Evolutionary conservation across 2,329 filamentous ascomycete genomes (phyloP), one percentile per base, ranked within the genome.

Genomic region (Trichoderma cornu-damae): DNA sequence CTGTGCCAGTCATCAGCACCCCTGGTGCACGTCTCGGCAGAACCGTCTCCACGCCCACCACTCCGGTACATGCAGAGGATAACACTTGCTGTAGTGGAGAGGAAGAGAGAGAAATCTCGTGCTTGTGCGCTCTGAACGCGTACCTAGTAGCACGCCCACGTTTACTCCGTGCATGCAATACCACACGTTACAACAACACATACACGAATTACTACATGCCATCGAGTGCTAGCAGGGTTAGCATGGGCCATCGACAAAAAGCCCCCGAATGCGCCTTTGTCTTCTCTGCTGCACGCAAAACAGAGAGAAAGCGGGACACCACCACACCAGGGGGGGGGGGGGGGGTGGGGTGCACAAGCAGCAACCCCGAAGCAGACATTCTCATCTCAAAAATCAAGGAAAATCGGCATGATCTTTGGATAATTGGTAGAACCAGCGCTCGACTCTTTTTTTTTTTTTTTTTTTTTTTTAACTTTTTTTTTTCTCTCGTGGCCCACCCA

Each of bases 21-120:
- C 59, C 59, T 58, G 56, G 48, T 35, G 51, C 52, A 37, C 52
- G 50, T 51, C 59, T 62, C 60, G 60, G 56, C 60, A 62, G 56
- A 60, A 60, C 59, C 56, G 60, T 61, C 59, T 57, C 60, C 60
- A 60, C 49, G 50, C 50, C 50, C 37, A 53, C 38, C 38, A 59
- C 51, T 59, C n/a, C 57, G 57, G 57, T 59, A 59, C 44, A 56
- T 59, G 51, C 43, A 46, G 18, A 24, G 20, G 50, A n/a, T n/a
- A 30, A 30, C 9, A 30, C 51, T n/a, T n/a, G n/a, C n/a, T n/a
- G n/a, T 47, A 46, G 50, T 44, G 49, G 44, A 30, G 37, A 24
- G 8, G 16, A 11, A 43, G 37, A 38, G 20, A 51, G 37, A 44
- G 54, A 22, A 50, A 48, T 48, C 52, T 48, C 43, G 24, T 56